These are phyloP conservation scores for Fusarium algeriense DNA, from an alignment of 2,329 filamentous ascomycete genomes.

Conservation along the genomic window DNA sequence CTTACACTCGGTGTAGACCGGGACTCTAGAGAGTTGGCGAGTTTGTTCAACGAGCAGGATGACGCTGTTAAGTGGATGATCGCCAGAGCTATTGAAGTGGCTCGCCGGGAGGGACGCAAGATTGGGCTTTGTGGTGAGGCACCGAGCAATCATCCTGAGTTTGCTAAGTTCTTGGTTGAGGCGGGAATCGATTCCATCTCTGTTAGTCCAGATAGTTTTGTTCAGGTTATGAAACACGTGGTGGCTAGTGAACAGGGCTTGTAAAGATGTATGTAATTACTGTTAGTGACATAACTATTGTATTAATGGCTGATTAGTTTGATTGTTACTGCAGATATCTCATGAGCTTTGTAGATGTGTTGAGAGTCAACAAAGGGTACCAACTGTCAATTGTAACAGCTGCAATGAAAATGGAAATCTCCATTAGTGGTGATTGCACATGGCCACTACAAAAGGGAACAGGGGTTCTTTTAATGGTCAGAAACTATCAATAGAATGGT, in stretches of 20 bases:
- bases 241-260: slow-evolving; percentile 21
- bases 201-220: slow-evolving; percentile 56
- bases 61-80: slow-evolving; percentile 57
- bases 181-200: slow-evolving; percentile 55
- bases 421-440: too few relatives aligned
- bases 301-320: too few relatives aligned
- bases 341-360: too few relatives aligned
- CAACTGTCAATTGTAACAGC: too few relatives aligned
- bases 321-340: too few relatives aligned
- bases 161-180: slow-evolving; percentile 53
- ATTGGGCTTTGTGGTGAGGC: slow-evolving; percentile 56
- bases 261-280: not conserved
- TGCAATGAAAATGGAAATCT: too few relatives aligned
- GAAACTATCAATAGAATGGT: too few relatives aligned
- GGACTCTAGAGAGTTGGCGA: slow-evolving; percentile 52
- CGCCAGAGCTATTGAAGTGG: slow-evolving; percentile 48
- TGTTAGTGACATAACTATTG: not conserved
- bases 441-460: too few relatives aligned
- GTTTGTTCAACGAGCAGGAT: slow-evolving; percentile 56
- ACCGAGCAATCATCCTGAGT: slow-evolving; percentile 56
- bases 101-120: slow-evolving; percentile 49
- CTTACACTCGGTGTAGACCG: slow-evolving; percentile 55
- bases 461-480: too few relatives aligned
- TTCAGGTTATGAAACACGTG: slow-evolving; percentile 52
- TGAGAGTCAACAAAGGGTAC: too few relatives aligned